A percentile compares a stretch with the other conserved stretches of the same genome.
phyloP scores from a whole-genome alignment of 805 yeast genomes.

The Danielia reshetovae region DNA sequence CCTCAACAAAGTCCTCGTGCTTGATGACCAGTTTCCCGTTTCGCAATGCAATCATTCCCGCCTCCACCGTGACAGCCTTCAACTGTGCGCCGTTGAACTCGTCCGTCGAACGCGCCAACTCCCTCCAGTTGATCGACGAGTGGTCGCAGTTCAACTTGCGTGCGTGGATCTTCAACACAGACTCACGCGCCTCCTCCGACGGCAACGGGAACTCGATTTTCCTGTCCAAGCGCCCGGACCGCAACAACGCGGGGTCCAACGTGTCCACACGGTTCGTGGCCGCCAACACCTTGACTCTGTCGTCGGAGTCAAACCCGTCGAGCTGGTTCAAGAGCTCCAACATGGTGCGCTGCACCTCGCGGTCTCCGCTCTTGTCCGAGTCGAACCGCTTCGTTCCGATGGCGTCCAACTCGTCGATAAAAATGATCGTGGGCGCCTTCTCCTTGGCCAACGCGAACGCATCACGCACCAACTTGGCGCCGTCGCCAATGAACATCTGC shows the following conservation, averaged over 20 bases:
- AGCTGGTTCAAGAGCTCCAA: constrained; percentile 21
- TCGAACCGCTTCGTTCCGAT: constrained; percentile 20
- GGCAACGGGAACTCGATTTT: constrained; percentile 88
- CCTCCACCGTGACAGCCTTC: constrained; percentile 98
- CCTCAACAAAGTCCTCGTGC: constrained; percentile 98
- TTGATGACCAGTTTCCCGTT: constrained; percentile 87
- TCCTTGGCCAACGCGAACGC: constrained; percentile 21
- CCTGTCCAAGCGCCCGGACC: constrained; percentile 20
- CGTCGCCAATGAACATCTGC: constrained; percentile 21
- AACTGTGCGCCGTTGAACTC: constrained; percentile 99
- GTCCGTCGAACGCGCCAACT: constrained; percentile 95
- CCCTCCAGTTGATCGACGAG: constrained; percentile 93
- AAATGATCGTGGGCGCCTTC: constrained; percentile 20
- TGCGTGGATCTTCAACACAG: constrained; percentile 94
- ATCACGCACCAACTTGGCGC: constrained; percentile 20
- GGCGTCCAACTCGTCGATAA: constrained; percentile 21
- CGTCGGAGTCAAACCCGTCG: constrained; percentile 20
- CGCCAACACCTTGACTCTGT: constrained; percentile 42
- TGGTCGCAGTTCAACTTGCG: constrained; percentile 90
- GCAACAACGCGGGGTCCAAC: constrained; percentile 20
- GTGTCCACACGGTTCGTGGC: constrained; percentile 21
- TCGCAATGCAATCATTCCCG: constrained; percentile 98
- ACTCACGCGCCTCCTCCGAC: constrained; percentile 95
- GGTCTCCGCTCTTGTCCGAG: constrained; percentile 19
- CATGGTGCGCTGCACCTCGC: constrained; percentile 21